Base-by-base conservation (phyloP, 306 rosid genomes). In the Malus asiatica region DNA sequence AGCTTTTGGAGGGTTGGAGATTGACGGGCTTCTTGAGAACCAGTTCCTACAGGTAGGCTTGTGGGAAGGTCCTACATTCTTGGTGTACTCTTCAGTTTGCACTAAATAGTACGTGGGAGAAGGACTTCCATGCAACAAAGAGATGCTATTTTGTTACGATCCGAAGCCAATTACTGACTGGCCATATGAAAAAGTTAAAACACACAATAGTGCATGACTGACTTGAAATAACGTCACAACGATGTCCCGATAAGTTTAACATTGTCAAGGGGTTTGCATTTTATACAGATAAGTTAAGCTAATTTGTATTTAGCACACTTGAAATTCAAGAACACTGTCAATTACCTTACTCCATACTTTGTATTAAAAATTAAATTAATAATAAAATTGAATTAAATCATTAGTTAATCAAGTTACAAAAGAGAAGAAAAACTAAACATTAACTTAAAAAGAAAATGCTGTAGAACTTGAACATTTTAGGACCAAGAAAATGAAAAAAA, bases 1-100 rank as follows among this genome's bases (percentile, higher is more conserved):
- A 57, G 76, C 42, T 73, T 73, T 23, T 8, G 59, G 27, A 42
- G 58, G 44, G 0, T 44, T 73, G 76, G 76, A 60, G 58, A 42
- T 5, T 59, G 76, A 73, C 45, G 19, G 30, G 30, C 60, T 27
- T 61, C 30, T 40, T 19, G 19, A 45, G 60, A 19, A 42, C 58
- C 32, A 61, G 70, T 74, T 42, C 44, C 22, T 44, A 62, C 45
- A 61, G 46, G 77, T 45, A 73, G 69, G 59, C 29, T 30, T 73
- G 77, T 42, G 68, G 77, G 32, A 6, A 15, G 77, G 77, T 61
- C 69, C 77, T 61, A 74, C 70, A 11, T 14, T 29, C 22, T 40
- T 59, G 12, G 14, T 60, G 57, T 9, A 40, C 68, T 40, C 42
- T 59, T 25, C 18, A 18, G 60, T 16, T 25, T 73, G 62, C 70